Evolutionary conservation across 2,329 filamentous ascomycete genomes (phyloP), one percentile per base, ranked within the genome.

Genomic region (Calonectria naviculata): DNA sequence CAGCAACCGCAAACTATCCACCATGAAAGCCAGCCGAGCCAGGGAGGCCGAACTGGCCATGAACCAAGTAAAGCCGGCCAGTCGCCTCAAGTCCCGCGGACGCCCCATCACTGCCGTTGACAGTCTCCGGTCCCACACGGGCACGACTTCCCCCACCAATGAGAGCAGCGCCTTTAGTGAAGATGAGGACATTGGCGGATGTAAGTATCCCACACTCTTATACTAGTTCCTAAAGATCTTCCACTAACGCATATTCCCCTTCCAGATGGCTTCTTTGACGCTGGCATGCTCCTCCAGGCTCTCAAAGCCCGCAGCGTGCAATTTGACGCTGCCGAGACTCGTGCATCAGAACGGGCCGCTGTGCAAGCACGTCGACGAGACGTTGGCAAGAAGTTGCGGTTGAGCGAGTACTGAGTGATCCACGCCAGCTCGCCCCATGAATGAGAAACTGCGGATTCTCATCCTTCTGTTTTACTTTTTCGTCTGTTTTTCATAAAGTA

Each of bases 221-320:
- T n/a, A 19, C 21, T 21, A 19, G 13, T 19, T 15, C 8, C 19
- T 12, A 26, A 24, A 26, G 10, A 5, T 8, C 12, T 6, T 24
- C 17, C 54, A 77, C 84, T 82, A 78, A 82, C 70, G 44, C 74
- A 12, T 63, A 60, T 62, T 72, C n/a, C 80, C 5, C 15, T 36
- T 36, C 13, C 42, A 98, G 95, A 98, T 87, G 96, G 96, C 36
- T 98, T 98, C 87, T 98, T 98, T 84, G 96, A 98, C 81, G 95
- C 96, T 0, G 96, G 96, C 17, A 97, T 98, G 95, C 89, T 98
- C 6, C 87, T 97, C 28, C 94, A 97, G 81, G 95, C 95, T 1
- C 90, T 98, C 69, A 95, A 95, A 81, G 93, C 92, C 3, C 89
- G 93, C 62, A 88, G 89, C 19, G 87, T 91, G 68, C 86, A 85